Base-by-base conservation (phyloP, 768 basidiomycete species). In the Fistulinella prunicolor region DNA sequence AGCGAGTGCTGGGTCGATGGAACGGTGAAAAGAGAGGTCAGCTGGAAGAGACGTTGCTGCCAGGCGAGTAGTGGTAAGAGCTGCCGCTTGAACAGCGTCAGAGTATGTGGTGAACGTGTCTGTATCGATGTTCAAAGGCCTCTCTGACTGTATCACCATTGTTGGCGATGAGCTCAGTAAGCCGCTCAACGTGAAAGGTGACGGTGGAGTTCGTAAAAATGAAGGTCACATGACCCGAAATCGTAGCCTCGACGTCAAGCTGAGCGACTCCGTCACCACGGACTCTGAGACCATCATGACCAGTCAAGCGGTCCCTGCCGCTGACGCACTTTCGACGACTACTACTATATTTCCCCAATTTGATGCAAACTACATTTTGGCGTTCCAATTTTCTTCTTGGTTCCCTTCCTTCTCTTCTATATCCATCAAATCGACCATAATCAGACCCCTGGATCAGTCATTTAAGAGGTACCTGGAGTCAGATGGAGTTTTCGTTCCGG, bases 11-110 rank as follows among this genome's bases (percentile, higher is more conserved):
- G 78, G 67, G 64, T 94, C 86, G 53, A 98, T 80, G 2, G 94
- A 89, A 20, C 90, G 85, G 68, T 96, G 90, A 66, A 94, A 97
- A n/a, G 75, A 69, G 47, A 98, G 73, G 70, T 97, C 94, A 13
- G 72, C 53, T 3, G 92, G 86, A 3, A 91, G 71, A n/a, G 55
- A 57, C 2, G 71, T 69, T 2, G 78, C 79, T 0, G 87, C 78
- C 42, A 75, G 70, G 44, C 81, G 76, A 3, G 86, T 89, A 8
- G 85, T 74, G 38, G 77, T 75, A 12, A 90, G 74, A 0, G 83
- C 85, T 9, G 76, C 67, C 1, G 69, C 67, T 60, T 90, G 89
- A 6, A 90, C 64, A 24, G 73, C 58, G 10, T 75, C 61, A 54
- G 86, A 79, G 60, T 80, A 84, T 3, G 66, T 68, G 51, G 78